Base-by-base conservation (phyloP, 1,139 yeast species). In the Debaryomycetaceae sp. region DNA sequence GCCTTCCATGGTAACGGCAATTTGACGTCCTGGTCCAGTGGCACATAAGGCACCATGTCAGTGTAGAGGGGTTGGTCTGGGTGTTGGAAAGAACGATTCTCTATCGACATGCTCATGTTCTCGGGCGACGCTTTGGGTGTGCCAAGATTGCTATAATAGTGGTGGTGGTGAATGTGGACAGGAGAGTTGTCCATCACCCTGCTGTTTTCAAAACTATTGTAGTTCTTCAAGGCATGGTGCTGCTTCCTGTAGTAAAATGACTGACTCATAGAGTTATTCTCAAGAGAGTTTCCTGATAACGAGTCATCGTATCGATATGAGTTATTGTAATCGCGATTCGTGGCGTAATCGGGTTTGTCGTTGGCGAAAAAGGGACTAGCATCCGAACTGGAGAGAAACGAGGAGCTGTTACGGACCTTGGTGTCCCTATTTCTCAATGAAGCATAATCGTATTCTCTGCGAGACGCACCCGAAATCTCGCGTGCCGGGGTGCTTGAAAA, bases 1-100 rank as follows among this genome's bases (percentile, higher is more conserved):
- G 62, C 49, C 40, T 67, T 63, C 82, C 82, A 78, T 0, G 83
- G 83, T 5, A 70, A 64, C 0, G 84, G 83, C n/a, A 75, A 54
- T n/a, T 42, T 41, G 20, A 43, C 39, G 13, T 49, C 48, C 14
- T 33, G 30, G 23, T 13, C 20, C 13, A 9, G 14, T 2, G n/a
- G 17, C 6, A 8, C 6, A 7, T 24, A 27, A 8, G 8, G 8
- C 11, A 8, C 31, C 31, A 27, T 11, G 3, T 30, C 39, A 20
- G 13, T 4, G 9, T 41, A 36, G 22, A 22, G 17, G 6, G 39
- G 39, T n/a, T 11, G 37, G 6, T 11, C 17, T 5, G 35, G 17
- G 5, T 41, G 39, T 31, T 34, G 22, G 13, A 31, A 17, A 1
- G 43, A 41, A 13, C 37, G 43, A 27, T 41, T 41, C 8, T 30